Percentiles rank a stretch among this genome's conserved stretches.
These are phyloP conservation scores for Acrocalymma vagum DNA, from an alignment of 2,329 filamentous ascomycete species.

Conservation along the genomic window DNA sequence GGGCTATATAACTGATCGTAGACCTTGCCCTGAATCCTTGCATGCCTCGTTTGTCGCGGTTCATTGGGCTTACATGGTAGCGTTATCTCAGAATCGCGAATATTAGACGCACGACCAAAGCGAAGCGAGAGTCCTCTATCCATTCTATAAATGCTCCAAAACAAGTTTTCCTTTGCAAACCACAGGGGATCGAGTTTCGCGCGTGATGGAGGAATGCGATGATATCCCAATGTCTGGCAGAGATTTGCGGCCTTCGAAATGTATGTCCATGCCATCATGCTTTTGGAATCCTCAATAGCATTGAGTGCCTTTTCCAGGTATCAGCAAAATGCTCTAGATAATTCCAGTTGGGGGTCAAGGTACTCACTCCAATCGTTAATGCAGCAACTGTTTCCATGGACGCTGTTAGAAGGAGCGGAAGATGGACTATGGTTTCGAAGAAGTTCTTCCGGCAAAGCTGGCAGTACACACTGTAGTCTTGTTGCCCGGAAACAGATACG, in stretches of 20 bases:
- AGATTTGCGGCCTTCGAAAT: conserved; percentile 47
- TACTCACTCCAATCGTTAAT: conserved; percentile 38
- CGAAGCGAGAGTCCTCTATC: conserved; percentile 50
- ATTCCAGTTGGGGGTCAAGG: too few species aligned
- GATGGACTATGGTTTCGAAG: conserved; percentile 23
- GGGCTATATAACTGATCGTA: conserved; percentile 48
- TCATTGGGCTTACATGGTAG: conserved; percentile 17
- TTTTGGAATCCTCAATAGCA: conserved; percentile 43
- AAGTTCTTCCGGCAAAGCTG: conserved; percentile 38
- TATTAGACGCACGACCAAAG: conserved; percentile 43
- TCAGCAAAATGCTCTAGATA: not conserved
- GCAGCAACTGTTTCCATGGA: conserved; percentile 46
- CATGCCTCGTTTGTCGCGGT: conserved; percentile 20
- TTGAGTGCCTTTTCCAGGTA: conserved; percentile 27
- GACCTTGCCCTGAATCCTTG: conserved; percentile 40
- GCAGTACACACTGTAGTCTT: conserved; percentile 29
- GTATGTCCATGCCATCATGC: conserved; percentile 44
- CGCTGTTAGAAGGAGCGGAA: conserved; percentile 44
- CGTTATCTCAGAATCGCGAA: conserved; percentile 45
- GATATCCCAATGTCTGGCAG: conserved; percentile 46
- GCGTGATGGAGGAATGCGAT: conserved; percentile 23
- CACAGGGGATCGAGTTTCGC: conserved; percentile 4
- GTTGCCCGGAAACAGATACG: conserved; percentile 25
- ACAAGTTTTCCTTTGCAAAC: conserved; percentile 30
- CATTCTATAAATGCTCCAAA: conserved; percentile 48